A percentile compares a stretch with the other conserved stretches of the same genome.
phyloP scores from a whole-genome alignment of 192 early-diverging fungal species.

The Gryganskiella cystojenkinii region DNA sequence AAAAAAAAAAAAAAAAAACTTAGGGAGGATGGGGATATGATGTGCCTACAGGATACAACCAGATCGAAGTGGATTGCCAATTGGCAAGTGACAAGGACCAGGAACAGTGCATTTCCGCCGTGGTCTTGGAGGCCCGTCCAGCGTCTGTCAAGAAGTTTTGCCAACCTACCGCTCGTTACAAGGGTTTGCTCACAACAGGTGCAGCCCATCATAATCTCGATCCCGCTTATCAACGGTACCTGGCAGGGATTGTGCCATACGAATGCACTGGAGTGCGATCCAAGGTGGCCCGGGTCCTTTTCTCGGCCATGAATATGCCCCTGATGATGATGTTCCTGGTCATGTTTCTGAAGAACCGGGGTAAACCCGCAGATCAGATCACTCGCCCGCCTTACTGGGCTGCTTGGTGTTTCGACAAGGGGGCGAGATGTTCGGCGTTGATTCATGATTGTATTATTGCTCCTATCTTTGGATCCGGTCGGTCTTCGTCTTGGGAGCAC shows the following conservation, averaged over 20 bases:
- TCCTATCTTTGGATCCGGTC: constrained; percentile 35
- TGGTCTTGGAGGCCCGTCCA: constrained; percentile 35
- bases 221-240: constrained; percentile 35
- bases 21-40: constrained; percentile 53
- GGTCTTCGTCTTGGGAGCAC: constrained; percentile 12
- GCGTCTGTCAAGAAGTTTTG: constrained; percentile 22
- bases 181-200: constrained; percentile 31
- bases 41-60: constrained; percentile 49
- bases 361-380: constrained; percentile 9
- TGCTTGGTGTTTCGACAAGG: constrained; percentile 28
- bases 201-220: constrained; percentile 42
- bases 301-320: background rate
- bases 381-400: constrained; percentile 27
- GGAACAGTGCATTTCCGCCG: constrained; percentile 24
- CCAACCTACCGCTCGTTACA: constrained; percentile 45
- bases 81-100: constrained; percentile 13
- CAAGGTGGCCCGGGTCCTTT: constrained; percentile 23
- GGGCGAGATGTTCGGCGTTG: constrained; percentile 1
- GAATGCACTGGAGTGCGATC: constrained; percentile 17
- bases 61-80: constrained; percentile 42
- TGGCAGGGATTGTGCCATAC: constrained; percentile 34
- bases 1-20: background rate
- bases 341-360: constrained; percentile 6
- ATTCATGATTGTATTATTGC: constrained; percentile 15
- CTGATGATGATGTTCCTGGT: constrained; percentile 19